Base-by-base conservation (phyloP, 495 filamentous ascomycete species). In the Daldinia bambusicola region DNA sequence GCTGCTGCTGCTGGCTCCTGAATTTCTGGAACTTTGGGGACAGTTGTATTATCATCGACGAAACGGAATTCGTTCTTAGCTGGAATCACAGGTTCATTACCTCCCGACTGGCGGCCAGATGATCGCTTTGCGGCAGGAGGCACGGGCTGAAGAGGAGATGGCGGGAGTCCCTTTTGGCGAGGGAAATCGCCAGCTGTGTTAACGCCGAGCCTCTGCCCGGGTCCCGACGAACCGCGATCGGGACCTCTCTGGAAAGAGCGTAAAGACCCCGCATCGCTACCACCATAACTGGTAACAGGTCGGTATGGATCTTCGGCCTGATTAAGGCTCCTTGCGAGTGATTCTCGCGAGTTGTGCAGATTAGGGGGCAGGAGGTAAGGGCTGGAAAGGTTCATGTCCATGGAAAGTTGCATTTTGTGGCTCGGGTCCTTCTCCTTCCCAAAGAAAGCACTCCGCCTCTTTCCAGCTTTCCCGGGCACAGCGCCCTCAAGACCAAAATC, bases 341-440 rank as follows among this genome's bases (percentile, higher is more conserved):
- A 98, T 59, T 96, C 93, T 36, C 87, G 86, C 1, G 95, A 97
- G 75, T 85, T 84, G 18, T 94, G 88, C 31, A 95, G 70, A 12
- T 86, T 89, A 0, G 92, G 92, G 1, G 95, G 94, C n/a, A 99
- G 82, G 12, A 99, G 86, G 77, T 98, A 99, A 6, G 95, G 95
- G 69, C 87, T 94, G 34, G 86, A 87, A 31, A 94, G 83, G 68
- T 92, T 89, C 82, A 97, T 86, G 71, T 93, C 91, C 86, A 94
- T 87, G 4, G 94, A 97, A 75, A 98, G 80, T 55, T 95, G 93
- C 30, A 83, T 77, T 62, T 88, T 88, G 55, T 85, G 87, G 2
- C 75, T 64, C 6, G 57, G 57, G 52, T 87, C 84, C 70, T 87
- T 86, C 64, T 85, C 81, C 66, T 84, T 82, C 38, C 80, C 79